Base-by-base conservation (phyloP, 1,284 basidiomycete species). In the Cryptococcus wingfieldii region DNA sequence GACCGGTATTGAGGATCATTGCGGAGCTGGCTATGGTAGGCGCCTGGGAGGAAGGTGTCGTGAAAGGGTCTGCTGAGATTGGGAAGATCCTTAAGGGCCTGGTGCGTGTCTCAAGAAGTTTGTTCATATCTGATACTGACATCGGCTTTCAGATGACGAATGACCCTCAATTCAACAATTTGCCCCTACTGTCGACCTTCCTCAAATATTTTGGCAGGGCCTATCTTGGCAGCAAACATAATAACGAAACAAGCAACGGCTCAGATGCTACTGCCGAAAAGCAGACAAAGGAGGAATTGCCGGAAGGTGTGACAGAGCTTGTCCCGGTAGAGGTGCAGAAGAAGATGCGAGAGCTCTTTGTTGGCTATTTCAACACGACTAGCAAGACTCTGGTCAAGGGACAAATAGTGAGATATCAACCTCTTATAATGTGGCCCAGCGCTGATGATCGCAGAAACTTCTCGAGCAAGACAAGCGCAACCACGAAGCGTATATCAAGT, bases 401-500 rank as follows among this genome's bases (percentile, higher is more conserved):
- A 61, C 91, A 97, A 69, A 86, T 89, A 67, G 92, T 94, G 64
- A 64, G 82, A 76, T 7, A 4, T 19, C n/a, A 31, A 44, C 28
- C 18, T 28, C 12, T 27, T 25, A 16, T 12, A 12, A 50, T 42
- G 31, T 8, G 31, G 23, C 46, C 31, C 53, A 52, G 8, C n/a
- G 6, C 28, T 10, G 1, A 46, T n/a, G 38, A 27, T 23, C 55
- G 37, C 69, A 97, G 89, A 86, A 88, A 57, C 80, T 99, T 43
- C 90, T 97, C 84, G 92, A 97, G 61, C 93, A 97, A 77, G 96
- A 98, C 72, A 86, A 87, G 63, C 84, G 88, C 50, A 98, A 98
- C 66, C 94, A 97, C 69, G 95, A 98, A 79, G 96, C 95, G 55
- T 98, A 98, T 74, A 98, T 98, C 68, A 89, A 91, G 39, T 97